Conservation (phyloP, 352 stramenopile genomes). For the Albugo candida region DNA sequence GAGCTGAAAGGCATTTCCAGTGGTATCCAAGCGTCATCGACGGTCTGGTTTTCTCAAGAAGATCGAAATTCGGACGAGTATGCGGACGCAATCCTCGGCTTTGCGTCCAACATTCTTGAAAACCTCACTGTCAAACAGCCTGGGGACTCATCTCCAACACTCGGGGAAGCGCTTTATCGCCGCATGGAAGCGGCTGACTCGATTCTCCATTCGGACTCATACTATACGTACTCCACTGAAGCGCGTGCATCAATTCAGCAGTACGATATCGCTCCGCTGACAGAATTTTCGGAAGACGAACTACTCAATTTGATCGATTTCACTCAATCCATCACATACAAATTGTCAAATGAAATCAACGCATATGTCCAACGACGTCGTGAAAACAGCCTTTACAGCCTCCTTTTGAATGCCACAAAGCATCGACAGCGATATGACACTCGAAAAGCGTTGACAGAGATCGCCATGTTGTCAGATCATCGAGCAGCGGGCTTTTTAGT, state of each 20-base stretch:
- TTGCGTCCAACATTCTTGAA: neutral
- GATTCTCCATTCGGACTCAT: constrained; percentile 17
- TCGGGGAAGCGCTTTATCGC: neutral
- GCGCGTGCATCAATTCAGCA: too few relatives aligned
- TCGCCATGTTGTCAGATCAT: constrained; percentile 14
- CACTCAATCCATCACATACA: constrained; percentile 9
- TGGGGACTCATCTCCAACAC: too few relatives aligned
- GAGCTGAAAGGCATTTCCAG: constrained; percentile 18
- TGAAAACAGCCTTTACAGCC: constrained; percentile 14
- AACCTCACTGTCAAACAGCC: too few relatives aligned
- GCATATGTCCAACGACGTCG: constrained; percentile 16
- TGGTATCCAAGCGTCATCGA: constrained; percentile 33
- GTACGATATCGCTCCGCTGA: constrained; percentile 2
- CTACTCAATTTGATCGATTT: constrained; percentile 14
- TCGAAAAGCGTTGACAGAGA: constrained; percentile 2
- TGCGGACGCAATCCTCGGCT: constrained; percentile 27
- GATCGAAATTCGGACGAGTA: constrained; percentile 33
- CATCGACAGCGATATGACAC: constrained; percentile 23
- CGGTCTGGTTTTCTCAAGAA: constrained; percentile 29
- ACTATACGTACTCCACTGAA: constrained; percentile 10
- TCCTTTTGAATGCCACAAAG: constrained; percentile 16
- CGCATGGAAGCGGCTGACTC: constrained; percentile 18
- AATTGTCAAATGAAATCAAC: constrained; percentile 13
- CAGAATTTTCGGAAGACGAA: constrained; percentile 16
- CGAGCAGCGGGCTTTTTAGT: constrained; percentile 28